These are phyloP conservation scores for Westerdykella ornata DNA, from an alignment of 2,329 filamentous ascomycete genomes.

Conservation along the genomic window DNA sequence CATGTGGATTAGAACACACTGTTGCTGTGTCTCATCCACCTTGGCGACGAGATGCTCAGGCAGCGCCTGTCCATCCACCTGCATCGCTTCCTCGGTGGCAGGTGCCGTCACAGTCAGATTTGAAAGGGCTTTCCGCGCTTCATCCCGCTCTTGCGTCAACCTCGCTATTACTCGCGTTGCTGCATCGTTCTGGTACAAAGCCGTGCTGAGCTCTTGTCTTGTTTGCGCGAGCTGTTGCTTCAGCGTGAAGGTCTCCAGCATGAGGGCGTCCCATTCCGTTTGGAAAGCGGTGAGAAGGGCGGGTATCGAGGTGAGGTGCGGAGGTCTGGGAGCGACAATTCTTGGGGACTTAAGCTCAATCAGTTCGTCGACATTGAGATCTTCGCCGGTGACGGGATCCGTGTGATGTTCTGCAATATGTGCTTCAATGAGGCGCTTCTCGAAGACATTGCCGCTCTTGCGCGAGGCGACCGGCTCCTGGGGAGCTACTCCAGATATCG, in stretches of 20 bases:
- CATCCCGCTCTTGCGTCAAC: constrained; percentile 83
- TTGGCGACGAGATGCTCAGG: constrained; percentile 63
- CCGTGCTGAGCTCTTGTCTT: constrained; percentile 85
- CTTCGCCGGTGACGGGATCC: constrained; percentile 83
- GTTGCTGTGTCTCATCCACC: constrained; percentile 73
- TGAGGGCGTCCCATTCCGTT: constrained; percentile 94
- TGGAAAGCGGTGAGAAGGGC: constrained; percentile 91
- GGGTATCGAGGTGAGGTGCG: constrained; percentile 91
- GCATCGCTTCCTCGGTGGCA: constrained; percentile 70
- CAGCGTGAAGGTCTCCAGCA: constrained; percentile 84
- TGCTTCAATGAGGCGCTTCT: constrained; percentile 89
- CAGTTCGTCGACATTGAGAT: constrained; percentile 76
- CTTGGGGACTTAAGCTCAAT: constrained; percentile 78
- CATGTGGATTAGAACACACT: constrained; percentile 48
- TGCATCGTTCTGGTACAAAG: constrained; percentile 94
- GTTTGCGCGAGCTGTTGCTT: constrained; percentile 85
- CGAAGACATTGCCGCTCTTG: constrained; percentile 89
- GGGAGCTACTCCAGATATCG: constrained; percentile 94
- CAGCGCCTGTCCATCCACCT: constrained; percentile 74
- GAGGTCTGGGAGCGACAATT: constrained; percentile 80
- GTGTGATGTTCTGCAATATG: constrained; percentile 91
- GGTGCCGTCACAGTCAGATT: constrained; percentile 65
- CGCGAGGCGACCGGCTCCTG: constrained; percentile 91
- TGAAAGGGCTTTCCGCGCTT: constrained; percentile 81
- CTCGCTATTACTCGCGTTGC: constrained; percentile 92